Evolutionary conservation across 495 filamentous ascomycete species (phyloP).

Genomic region (Evernia prunastri): DNA sequence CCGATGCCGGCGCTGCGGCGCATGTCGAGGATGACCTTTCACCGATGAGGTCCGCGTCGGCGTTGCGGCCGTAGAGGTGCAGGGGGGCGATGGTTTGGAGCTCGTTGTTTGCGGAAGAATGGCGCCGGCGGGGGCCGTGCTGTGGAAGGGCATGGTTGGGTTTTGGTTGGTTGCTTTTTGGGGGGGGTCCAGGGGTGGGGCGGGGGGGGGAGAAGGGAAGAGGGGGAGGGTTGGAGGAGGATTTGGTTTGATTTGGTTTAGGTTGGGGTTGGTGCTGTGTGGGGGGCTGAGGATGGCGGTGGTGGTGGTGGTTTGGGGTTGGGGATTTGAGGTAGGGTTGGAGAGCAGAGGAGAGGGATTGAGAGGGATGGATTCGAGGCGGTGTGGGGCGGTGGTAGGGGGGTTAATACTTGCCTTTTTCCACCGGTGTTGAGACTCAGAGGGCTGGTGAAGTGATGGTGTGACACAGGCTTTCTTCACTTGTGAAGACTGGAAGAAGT

Average conservation of each 20-base stretch:
- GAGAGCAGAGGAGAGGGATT: not conserved
- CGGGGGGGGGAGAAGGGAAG: no score
- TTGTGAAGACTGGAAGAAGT: not conserved
- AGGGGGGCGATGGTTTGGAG: not conserved
- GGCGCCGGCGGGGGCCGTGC: not conserved
- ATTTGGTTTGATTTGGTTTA: no score
- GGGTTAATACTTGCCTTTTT: not conserved
- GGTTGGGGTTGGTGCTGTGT: not conserved
- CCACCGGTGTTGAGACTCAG: not conserved
- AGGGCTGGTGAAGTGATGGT: not conserved
- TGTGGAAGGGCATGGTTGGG: not conserved
- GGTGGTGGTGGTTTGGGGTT: no score
- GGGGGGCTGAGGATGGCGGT: not conserved
- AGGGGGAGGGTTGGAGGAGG: not conserved
- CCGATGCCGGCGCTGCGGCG: not conserved
- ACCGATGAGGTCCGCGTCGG: not conserved
- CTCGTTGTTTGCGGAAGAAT: not conserved
- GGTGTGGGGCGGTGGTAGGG: not conserved
- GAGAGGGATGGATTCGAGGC: not conserved
- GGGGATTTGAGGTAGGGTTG: not conserved
- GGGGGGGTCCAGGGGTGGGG: no score
- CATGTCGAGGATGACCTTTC: not conserved
- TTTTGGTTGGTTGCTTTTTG: no score
- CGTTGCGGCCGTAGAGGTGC: not conserved
- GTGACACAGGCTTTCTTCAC: not conserved